Percentiles rank a stretch among this genome's conserved stretches.
Evolutionary conservation across 1,284 basidiomycete species (phyloP).

Genomic region (Kwoniella shivajii): DNA sequence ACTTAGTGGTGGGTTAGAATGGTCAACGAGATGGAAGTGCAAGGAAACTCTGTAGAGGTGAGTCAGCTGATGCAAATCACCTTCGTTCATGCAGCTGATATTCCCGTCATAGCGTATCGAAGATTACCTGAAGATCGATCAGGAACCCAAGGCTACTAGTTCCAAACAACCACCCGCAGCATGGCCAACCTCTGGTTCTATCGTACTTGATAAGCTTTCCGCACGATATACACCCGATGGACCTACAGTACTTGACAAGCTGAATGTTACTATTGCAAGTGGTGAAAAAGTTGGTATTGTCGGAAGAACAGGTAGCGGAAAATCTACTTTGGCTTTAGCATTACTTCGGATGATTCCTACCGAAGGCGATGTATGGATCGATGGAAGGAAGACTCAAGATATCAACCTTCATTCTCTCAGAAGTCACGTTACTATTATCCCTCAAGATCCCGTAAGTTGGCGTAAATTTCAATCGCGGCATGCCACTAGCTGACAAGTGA

Average conservation of each 20-base stretch:
- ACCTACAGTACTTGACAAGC: slow-evolving; percentile 60
- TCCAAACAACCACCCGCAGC: slow-evolving; percentile 68
- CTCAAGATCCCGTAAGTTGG: slow-evolving; percentile 60
- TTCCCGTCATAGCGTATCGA: slow-evolving; percentile 60
- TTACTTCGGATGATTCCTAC: slow-evolving; percentile 61
- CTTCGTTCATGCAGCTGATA: not conserved
- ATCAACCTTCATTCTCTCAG: slow-evolving; percentile 66
- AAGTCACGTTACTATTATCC: slow-evolving; percentile 62
- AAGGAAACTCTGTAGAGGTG: slow-evolving; percentile 61
- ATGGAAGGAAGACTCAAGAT: slow-evolving; percentile 51
- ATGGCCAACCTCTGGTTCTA: slow-evolving; percentile 73
- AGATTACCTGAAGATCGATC: slow-evolving; percentile 70
- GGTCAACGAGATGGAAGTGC: slow-evolving; percentile 55
- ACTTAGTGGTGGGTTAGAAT: slow-evolving; percentile 46
- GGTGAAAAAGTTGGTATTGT: slow-evolving; percentile 67
- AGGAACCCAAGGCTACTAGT: slow-evolving; percentile 63
- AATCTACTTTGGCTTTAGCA: slow-evolving; percentile 59
- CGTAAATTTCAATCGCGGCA: not conserved
- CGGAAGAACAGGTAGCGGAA: slow-evolving; percentile 74
- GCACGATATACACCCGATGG: slow-evolving; percentile 55
- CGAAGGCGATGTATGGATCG: slow-evolving; percentile 59
- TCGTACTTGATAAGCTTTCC: slow-evolving; percentile 61
- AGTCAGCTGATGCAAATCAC: not conserved
- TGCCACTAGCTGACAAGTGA: slow-evolving; percentile 1
- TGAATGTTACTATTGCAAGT: slow-evolving; percentile 62